Base-by-base conservation (phyloP, 2,329 filamentous ascomycete species). In the Cladophialophora psammophila region DNA sequence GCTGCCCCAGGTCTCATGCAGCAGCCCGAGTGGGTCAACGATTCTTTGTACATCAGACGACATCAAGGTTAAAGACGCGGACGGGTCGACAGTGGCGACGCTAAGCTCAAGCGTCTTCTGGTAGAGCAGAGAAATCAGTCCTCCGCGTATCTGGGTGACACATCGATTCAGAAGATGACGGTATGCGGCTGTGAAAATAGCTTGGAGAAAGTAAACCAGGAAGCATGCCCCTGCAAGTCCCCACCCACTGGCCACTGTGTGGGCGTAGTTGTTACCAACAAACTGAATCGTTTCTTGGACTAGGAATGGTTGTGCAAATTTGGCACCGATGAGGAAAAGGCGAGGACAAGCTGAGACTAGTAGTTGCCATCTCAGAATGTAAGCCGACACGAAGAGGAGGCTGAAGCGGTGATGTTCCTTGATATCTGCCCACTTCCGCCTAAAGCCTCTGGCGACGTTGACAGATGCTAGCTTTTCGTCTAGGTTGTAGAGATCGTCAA, bases 101-200 rank as follows among this genome's bases (percentile, higher is more conserved):
- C 74, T 74, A 15, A 82, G 67, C 0, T 72, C 69, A 0, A 82
- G 65, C 0, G 82, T 83, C 70, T 84, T 83, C 18, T 80, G 78
- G 70, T 84, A 87, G 1, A 88, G 80, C 69, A 86, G 75, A 0
- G 83, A 81, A n/a, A 83, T 75, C 7, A 84, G 71, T 0, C 75
- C 78, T 9, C 80, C 80, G 40, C 82, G 75, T 8, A 81, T 74
- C 76, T 82, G 80, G 9, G 80, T 81, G 32, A 81, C 78, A 10
- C 75, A 74, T 5, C 81, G 80, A 66, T 82, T 80, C 0, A 79
- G 77, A 12, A 77, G 72, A 71, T 83, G 80, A 53, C 80, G 76
- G 56, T 80, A 80, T 45, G 77, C 78, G 72, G 79, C 80, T 8
- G 76, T 74, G 12, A 80, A 60, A 68, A 81, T 78, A 12, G 78